phyloP scores from a whole-genome alignment of 2,329 filamentous ascomycete genomes.

The Malbranchea zuffiana region DNA sequence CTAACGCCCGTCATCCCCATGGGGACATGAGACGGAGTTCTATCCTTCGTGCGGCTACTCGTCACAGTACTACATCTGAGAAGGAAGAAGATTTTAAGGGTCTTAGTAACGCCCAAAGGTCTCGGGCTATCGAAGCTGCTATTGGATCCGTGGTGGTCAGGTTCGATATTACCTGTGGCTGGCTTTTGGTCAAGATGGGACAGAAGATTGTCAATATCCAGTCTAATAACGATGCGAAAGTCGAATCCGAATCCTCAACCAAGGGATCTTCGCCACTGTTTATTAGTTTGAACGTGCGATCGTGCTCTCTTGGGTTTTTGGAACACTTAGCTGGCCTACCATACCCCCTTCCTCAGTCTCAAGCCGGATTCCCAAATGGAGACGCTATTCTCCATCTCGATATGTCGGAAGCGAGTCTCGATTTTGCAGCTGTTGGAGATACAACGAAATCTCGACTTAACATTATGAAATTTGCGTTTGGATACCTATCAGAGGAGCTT shows the following conservation, averaged over 20 bases:
- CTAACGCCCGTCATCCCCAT: constrained; percentile 11
- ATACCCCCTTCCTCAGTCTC: constrained; percentile 18
- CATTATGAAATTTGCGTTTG: constrained; percentile 37
- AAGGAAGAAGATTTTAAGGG: constrained; percentile 4
- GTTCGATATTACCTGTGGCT: constrained; percentile 33
- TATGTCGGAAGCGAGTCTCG: constrained; percentile 20
- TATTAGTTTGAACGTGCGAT: constrained; percentile 22
- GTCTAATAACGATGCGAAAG: constrained; percentile 9
- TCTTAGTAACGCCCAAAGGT: constrained; percentile 3
- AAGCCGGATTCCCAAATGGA: constrained; percentile 20
- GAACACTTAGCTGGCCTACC: constrained; percentile 26
- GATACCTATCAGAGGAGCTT: constrained; percentile 40
- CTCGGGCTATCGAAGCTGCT: constrained; percentile 22
- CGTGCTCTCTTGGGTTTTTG: constrained; percentile 28
- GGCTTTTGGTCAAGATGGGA: constrained; percentile 30
- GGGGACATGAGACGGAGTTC: constrained; percentile 1
- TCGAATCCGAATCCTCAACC: constrained; percentile 6
- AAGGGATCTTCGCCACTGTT: constrained; percentile 2
- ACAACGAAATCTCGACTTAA: constrained; percentile 22
- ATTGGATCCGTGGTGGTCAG: constrained; percentile 23
- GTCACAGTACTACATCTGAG: not conserved
- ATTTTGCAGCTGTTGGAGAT: constrained; percentile 17
- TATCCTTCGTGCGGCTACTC: not conserved
- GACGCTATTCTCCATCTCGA: constrained; percentile 26
- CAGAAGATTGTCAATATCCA: constrained; percentile 23